Evolutionary conservation across 2,329 filamentous ascomycete genomes (phyloP), one percentile per base, ranked within the genome.

Genomic region (Alternaria sp.): DNA sequence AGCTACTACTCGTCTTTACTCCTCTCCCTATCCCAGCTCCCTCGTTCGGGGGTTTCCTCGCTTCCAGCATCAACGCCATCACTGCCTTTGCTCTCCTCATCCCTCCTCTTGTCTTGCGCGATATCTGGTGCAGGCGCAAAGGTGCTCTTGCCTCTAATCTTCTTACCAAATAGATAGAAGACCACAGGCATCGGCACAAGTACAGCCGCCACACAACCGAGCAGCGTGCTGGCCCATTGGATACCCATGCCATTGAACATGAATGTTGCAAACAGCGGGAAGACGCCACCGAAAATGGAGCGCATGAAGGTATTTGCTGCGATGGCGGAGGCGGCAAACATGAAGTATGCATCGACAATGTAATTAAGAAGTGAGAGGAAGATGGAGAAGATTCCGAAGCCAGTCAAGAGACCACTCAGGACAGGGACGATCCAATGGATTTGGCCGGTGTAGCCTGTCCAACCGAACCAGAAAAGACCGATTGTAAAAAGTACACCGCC

Each of bases 361-460:
- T 87, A 87, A 66, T 87, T 87, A 59, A 87, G 79, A 13, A 81
- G 73, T 51, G 83, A 82, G 10, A 87, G 77, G 75, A 87, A 88
- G 59, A 87, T 86, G 29, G 80, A 77, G 65, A 86, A 78, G 36
- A 87, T 80, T 10, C 85, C 85, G 60, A 86, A 86, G 2, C 85
- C 85, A 1, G 83, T 85, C 57, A 84, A 80, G 0, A 87, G 68
- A 11, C 85, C 85, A 29, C 74, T 77, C 0, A 79, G 66, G 0
- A 77, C 75, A 3, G 77, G 78, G 0, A 72, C 77, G 37, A 78
- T 78, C 78, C 78, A 80, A 52, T 72, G 77, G 21, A 84, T 74
- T 2, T 68, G 73, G 9, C 70, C 71, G 0, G 68, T 80, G 70
- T 82, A 84, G 6, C 78, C 76, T 0, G 70, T 75, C 77, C 77